These are phyloP conservation scores for Neurospora cerealis DNA, from an alignment of 495 filamentous ascomycete genomes.

Conservation along the genomic window DNA sequence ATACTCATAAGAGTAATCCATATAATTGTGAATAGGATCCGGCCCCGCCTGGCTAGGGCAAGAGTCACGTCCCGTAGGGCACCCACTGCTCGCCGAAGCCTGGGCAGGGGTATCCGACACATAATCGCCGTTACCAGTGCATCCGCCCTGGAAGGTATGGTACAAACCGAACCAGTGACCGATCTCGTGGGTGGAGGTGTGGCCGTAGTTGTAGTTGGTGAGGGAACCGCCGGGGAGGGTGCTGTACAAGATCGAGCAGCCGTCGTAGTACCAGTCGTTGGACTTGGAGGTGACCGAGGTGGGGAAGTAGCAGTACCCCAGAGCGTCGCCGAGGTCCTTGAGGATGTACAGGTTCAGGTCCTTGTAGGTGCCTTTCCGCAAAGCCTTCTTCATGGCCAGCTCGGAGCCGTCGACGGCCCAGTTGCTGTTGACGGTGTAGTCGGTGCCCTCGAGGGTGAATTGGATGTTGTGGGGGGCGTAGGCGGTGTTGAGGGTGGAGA, in stretches of 20 bases:
- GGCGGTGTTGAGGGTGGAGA: constrained; percentile 38
- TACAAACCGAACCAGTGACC: constrained; percentile 58
- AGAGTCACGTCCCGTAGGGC: constrained; percentile 43
- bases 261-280: constrained; percentile 39
- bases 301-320: constrained; percentile 51
- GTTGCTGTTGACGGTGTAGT: constrained; percentile 45
- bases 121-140: constrained; percentile 42
- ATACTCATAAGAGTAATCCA: constrained; percentile 54
- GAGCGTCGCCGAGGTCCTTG: constrained; percentile 35
- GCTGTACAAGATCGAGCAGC: constrained; percentile 46
- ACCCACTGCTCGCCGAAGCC: constrained; percentile 43
- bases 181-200: constrained; percentile 53
- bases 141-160: constrained; percentile 59
- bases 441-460: constrained; percentile 42
- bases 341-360: constrained; percentile 59
- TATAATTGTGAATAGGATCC: constrained; percentile 56
- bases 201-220: constrained; percentile 46
- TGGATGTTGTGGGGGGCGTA: constrained; percentile 41
- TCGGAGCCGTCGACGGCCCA: constrained; percentile 44
- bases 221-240: constrained; percentile 45
- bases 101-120: constrained; percentile 52
- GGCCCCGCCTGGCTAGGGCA: constrained; percentile 38
- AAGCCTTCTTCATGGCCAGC: constrained; percentile 45
- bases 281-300: constrained; percentile 22
- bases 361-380: constrained; percentile 50